Conservation (phyloP, 2,329 filamentous ascomycete species). For the Curvularia sp. region DNA sequence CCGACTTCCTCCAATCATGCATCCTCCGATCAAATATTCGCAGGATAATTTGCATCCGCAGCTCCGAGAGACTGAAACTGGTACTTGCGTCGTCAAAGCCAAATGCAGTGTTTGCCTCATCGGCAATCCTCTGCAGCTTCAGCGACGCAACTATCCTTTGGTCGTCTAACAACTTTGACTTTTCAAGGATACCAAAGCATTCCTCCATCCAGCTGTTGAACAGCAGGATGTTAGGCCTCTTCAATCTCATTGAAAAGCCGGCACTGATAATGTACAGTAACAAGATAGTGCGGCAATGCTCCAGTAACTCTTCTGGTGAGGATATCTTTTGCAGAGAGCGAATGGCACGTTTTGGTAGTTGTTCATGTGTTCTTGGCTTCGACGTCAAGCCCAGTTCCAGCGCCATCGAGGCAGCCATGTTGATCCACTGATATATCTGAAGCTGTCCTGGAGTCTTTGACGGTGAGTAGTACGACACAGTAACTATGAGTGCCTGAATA, state of each 20-base stretch:
- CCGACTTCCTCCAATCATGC: slow-evolving; percentile 45
- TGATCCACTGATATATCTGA: slow-evolving; percentile 46
- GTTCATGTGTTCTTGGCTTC: slow-evolving; percentile 48
- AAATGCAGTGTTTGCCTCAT: slow-evolving; percentile 48
- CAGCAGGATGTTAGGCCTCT: slow-evolving; percentile 43
- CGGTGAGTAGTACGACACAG: slow-evolving; percentile 45
- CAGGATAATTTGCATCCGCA: slow-evolving; percentile 46
- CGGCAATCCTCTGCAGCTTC: slow-evolving; percentile 46
- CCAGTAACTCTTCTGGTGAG: slow-evolving; percentile 44
- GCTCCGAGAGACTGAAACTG: slow-evolving; percentile 46
- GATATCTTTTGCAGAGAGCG: slow-evolving; percentile 44
- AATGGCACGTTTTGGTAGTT: slow-evolving; percentile 45
- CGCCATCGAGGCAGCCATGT: slow-evolving; percentile 48
- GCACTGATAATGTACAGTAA: slow-evolving; percentile 43
- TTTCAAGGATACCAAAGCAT: slow-evolving; percentile 39
- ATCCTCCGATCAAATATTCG: slow-evolving; percentile 47
- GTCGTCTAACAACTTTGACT: slow-evolving; percentile 42
- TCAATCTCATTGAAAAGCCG: slow-evolving; percentile 44
- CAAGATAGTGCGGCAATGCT: slow-evolving; percentile 46
- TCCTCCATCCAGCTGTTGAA: slow-evolving; percentile 51
- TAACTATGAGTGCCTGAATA: slow-evolving; percentile 46
- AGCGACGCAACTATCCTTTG: slow-evolving; percentile 41
- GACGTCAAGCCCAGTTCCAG: slow-evolving; percentile 47
- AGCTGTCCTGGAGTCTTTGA: slow-evolving; percentile 42
- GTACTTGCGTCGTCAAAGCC: slow-evolving; percentile 50